phyloP scores from a whole-genome alignment of 495 filamentous ascomycete species.

The Neurospora sp. region DNA sequence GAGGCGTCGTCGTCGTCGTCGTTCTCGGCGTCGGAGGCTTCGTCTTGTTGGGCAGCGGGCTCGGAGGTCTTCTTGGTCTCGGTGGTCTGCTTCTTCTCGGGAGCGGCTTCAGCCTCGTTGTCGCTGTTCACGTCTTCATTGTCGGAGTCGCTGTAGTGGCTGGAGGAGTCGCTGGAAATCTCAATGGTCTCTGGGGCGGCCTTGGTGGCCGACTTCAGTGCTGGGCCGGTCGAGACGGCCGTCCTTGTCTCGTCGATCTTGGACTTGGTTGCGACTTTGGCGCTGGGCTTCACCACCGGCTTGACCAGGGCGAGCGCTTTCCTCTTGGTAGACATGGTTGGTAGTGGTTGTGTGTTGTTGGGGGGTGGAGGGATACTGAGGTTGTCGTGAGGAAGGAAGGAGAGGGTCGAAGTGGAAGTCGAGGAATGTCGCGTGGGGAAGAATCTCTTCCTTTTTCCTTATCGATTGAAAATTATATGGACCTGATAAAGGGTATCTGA shows the following conservation, averaged over 20 bases:
- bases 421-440: background rate
- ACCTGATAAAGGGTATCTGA: background rate
- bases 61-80: background rate
- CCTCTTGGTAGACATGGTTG: conserved; percentile 43
- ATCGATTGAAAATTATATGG: conserved; percentile 1
- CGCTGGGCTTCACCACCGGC: conserved; percentile 46
- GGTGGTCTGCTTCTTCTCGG: background rate
- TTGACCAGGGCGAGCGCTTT: conserved; percentile 37
- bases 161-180: conserved; percentile 46
- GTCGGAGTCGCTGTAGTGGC: conserved; percentile 28
- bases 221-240: conserved; percentile 40
- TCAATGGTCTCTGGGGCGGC: conserved; percentile 30
- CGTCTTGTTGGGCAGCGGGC: background rate
- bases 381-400: background rate
- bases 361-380: background rate
- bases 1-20: conserved; percentile 16
- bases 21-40: conserved; percentile 28
- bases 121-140: conserved; percentile 23
- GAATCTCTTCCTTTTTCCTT: background rate
- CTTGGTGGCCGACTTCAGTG: conserved; percentile 17
- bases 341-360: background rate
- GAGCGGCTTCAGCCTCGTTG: conserved; percentile 10
- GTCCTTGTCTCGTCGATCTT: conserved; percentile 68
- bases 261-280: conserved; percentile 47
- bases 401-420: background rate